Evolutionary conservation across 257 asterid species (phyloP), one percentile per base, ranked within the genome.

Genomic region (Solanum sejunctum): DNA sequence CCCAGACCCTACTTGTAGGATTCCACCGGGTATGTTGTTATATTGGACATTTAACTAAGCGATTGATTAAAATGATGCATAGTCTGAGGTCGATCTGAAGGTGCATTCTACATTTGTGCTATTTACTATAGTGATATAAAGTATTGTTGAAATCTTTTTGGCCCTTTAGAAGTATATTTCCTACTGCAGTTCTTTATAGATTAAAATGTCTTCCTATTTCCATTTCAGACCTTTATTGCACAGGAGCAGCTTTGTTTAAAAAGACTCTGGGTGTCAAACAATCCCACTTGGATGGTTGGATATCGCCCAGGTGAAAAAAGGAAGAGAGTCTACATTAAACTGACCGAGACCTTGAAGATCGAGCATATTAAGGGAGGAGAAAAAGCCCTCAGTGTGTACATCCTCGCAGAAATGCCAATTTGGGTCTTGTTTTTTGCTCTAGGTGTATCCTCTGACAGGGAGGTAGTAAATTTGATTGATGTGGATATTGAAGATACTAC

Each of bases 341-440:
- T 96, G 84, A 88, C 89, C 1, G 91, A 87, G 26, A 81, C 87
- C 80, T 93, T 93, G 54, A 95, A 91, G 58, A 73, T 85, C 73
- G 98, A 95, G 80, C 87, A 88, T 60, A 32, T 92, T 67, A 26
- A 80, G 57, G 98, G 93, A 84, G 94, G 95, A 72, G 93, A 90
- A 67, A 94, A 91, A 88, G 88, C 89, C 86, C 93, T 96, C 66
- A 85, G 90, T 2, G 97, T 89, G 60, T 93, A 91, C 86, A 93
- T 96, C 70, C 84, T 89, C 32, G 82, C 89, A 3, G 98, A 96
- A 88, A 80, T 96, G 85, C 99, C 99, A 2, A 87, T 95, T 32
- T 96, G 99, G 98, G 55, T 95, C 82, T 66, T 96, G 28, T 96
- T 96, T 90, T 96, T 93, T 70, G 98, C 98, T 72, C 89, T 96